Base-by-base conservation (phyloP, 2,329 filamentous ascomycete species). In the Thelonectria discophora region DNA sequence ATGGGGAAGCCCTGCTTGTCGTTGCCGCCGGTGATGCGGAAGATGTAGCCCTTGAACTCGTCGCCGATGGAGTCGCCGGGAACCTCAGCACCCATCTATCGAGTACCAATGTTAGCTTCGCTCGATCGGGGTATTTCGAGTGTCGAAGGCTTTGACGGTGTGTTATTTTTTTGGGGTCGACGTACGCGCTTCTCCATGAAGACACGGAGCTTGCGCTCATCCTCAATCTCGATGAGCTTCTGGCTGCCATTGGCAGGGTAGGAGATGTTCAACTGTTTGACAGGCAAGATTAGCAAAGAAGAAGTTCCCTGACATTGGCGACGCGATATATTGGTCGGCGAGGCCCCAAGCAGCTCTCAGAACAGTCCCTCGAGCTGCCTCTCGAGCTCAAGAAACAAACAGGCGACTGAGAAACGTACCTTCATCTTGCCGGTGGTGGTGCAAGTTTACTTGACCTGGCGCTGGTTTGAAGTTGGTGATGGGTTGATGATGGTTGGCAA, bases 1-100 rank as follows among this genome's bases (percentile, higher is more conserved):
- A 99, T 99, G 76, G 95, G 95, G 90, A 99, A 99, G 87, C 95
- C 95, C 88, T 99, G 96, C 93, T 99, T 99, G 92, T 99, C 95
- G 91, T 99, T 99, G 81, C 96, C 95, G 79, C 95, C 96, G 77
- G 95, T 99, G 87, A 99, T 98, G 81, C 89, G 91, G 90, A 99
- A 93, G 86, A 99, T 90, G 88, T 99, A 99, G 83, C 95, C 95
- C 89, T 97, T 97, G 92, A 97, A 99, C 86, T 99, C 95, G 80
- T 98, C 94, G 79, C 95, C 95, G 78, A 99, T 88, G 80, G 90
- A 91, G 86, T 99, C 96, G 78, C 91, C 95, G 75, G 91, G 84
- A 76, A 99, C 92, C 86, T 97, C 92, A 77, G 90, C 88, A 79
- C 92, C 92, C 92, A 95, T 95, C 85, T 90, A 77, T 69, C 67